These are phyloP conservation scores for Pelargonium exstipulatum DNA, from an alignment of 441 rosid species.

Conservation along the genomic window DNA sequence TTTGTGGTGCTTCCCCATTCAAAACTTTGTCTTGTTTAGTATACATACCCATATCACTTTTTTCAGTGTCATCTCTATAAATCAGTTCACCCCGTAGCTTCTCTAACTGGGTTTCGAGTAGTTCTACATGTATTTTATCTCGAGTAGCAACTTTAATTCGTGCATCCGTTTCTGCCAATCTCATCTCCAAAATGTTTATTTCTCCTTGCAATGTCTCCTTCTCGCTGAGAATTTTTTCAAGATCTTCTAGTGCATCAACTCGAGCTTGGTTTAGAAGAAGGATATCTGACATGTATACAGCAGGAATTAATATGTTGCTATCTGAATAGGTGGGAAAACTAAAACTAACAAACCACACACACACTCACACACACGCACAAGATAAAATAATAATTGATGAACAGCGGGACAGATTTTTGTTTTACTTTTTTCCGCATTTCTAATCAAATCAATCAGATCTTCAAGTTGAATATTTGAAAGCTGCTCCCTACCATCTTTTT, in stretches of 20 bases:
- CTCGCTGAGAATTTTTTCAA: conserved; percentile 57
- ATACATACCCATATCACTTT: conserved; percentile 20
- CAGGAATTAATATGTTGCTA: conserved; percentile 11
- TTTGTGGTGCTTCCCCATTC: conserved; percentile 27
- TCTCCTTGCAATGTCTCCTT: conserved; percentile 72
- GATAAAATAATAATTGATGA: conserved; percentile 4
- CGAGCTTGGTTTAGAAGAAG: conserved; percentile 84
- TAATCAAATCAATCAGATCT: conserved; percentile 69
- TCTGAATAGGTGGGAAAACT: conserved; percentile 5
- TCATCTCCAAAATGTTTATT: conserved; percentile 59
- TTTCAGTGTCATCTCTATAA: conserved; percentile 29
- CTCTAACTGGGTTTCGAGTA: conserved; percentile 65
- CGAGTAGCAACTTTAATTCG: conserved; percentile 64
- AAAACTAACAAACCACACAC: neutral
- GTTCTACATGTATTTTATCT: conserved; percentile 63
- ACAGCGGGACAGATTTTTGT: conserved; percentile 1
- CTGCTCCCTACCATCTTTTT: conserved; percentile 38
- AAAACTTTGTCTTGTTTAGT: conserved; percentile 25
- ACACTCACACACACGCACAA: conserved; percentile 9
- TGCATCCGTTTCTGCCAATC: conserved; percentile 77
- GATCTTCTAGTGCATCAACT: conserved; percentile 65
- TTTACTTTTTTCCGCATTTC: conserved; percentile 80
- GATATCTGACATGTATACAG: conserved; percentile 46
- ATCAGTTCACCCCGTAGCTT: conserved; percentile 54
- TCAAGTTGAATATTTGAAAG: conserved; percentile 47